These are phyloP conservation scores for Articulospora tetracladia DNA, from an alignment of 495 filamentous ascomycete genomes.

Conservation along the genomic window DNA sequence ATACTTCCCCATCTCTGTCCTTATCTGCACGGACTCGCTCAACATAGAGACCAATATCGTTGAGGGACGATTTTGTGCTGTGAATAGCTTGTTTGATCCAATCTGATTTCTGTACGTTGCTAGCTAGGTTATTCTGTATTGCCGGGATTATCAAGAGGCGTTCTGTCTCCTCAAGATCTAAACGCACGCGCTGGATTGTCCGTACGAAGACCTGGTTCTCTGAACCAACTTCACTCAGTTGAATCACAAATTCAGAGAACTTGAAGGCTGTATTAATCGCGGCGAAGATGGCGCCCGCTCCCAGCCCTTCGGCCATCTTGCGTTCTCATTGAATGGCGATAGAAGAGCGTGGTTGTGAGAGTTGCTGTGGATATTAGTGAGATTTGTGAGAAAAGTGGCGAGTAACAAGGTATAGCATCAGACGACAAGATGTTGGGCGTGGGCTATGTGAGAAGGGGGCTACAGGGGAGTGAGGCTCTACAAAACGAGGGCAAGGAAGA, in stretches of 20 bases:
- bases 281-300: constrained; percentile 11
- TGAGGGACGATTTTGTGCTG: constrained; percentile 24
- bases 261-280: constrained; percentile 26
- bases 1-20: constrained; percentile 20
- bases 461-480: too few relatives aligned
- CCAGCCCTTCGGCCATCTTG: constrained; percentile 20
- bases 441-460: too few relatives aligned
- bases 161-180: constrained; percentile 26
- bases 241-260: constrained; percentile 24
- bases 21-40: constrained; percentile 20
- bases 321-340: neutral
- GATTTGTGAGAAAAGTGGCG: neutral
- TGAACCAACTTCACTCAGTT: constrained; percentile 17
- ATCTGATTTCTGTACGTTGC: constrained; percentile 11
- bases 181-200: constrained; percentile 25
- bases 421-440: too few relatives aligned
- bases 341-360: neutral
- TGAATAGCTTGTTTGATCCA: constrained; percentile 24
- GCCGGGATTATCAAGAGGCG: constrained; percentile 15
- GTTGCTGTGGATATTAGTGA: neutral
- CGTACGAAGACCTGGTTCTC: constrained; percentile 27
- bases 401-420: neutral
- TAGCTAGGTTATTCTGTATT: constrained; percentile 14
- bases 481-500: too few relatives aligned
- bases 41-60: constrained; percentile 29